Percentiles rank a stretch among this genome's conserved stretches.
phyloP scores from a whole-genome alignment of 371 early-diverging fungal species.

The Mucor indicus region DNA sequence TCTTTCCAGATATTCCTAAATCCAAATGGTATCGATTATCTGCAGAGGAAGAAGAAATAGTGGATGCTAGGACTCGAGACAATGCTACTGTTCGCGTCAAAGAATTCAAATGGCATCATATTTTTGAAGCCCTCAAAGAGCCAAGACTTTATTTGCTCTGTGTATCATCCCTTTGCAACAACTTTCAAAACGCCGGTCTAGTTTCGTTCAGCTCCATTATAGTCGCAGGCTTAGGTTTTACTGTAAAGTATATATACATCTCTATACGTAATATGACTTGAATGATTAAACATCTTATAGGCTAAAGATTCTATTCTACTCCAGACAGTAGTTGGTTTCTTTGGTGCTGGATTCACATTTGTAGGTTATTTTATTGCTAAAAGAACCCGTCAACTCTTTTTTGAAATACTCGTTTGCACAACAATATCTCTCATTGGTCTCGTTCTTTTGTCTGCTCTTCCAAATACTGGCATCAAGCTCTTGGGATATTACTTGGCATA shows the following conservation, averaged over 20 bases:
- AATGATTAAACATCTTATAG: background rate
- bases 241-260: too few relatives aligned
- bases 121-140: constrained; percentile 22
- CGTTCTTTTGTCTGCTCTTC: constrained; percentile 33
- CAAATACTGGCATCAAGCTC: constrained; percentile 28
- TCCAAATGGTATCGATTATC: constrained; percentile 14
- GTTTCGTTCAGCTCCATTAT: constrained; percentile 30
- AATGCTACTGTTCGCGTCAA: constrained; percentile 21
- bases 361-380: constrained; percentile 14
- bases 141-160: constrained; percentile 21
- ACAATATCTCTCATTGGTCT: constrained; percentile 30
- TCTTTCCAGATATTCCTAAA: constrained; percentile 21
- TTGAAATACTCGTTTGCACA: constrained; percentile 16
- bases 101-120: constrained; percentile 19
- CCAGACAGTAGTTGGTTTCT: constrained; percentile 25
- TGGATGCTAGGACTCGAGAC: constrained; percentile 18
- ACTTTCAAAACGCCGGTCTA: constrained; percentile 32
- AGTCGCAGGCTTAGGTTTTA: constrained; percentile 26
- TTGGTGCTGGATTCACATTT: constrained; percentile 11
- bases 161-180: constrained; percentile 16
- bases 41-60: constrained; percentile 24
- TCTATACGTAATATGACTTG: too few relatives aligned
- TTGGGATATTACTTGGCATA: constrained; percentile 32
- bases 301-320: constrained; percentile 25
- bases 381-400: constrained; percentile 15